These are phyloP conservation scores for Dendrobium chrysotoxum DNA, from an alignment of 106 monocot genomes.

Conservation along the genomic window DNA sequence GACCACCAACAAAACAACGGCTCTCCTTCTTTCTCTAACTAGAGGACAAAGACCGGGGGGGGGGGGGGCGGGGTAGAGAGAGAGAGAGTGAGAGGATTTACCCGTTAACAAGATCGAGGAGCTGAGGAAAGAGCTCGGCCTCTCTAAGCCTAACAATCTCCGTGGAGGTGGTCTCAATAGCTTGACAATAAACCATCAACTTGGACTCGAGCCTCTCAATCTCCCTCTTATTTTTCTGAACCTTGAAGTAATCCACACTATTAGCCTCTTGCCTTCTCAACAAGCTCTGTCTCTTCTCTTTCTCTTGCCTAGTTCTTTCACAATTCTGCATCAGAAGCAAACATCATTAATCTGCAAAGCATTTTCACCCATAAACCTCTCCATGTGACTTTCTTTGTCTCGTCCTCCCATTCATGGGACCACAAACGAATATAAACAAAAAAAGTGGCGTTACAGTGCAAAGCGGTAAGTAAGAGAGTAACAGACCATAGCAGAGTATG, in stretches of 20 bases:
- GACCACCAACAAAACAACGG: neutral
- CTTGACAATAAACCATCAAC: slow-evolving; percentile 66
- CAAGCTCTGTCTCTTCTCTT: slow-evolving; percentile 47
- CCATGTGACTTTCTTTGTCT: neutral
- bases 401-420: neutral
- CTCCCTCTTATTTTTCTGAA: slow-evolving; percentile 89
- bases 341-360: slow-evolving; percentile 4
- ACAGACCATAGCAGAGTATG: neutral
- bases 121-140: slow-evolving; percentile 86
- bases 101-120: slow-evolving; percentile 75
- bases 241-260: slow-evolving; percentile 61
- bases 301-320: slow-evolving; percentile 43
- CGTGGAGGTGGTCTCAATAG: slow-evolving; percentile 77
- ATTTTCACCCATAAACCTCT: neutral
- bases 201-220: slow-evolving; percentile 80
- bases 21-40: neutral
- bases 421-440: neutral
- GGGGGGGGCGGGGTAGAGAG: neutral
- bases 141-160: slow-evolving; percentile 84
- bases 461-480: neutral
- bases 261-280: slow-evolving; percentile 55
- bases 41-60: neutral
- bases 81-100: slow-evolving; percentile 14
- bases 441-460: neutral
- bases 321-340: slow-evolving; percentile 32